These are phyloP conservation scores for Vanrija pseudolonga DNA, from an alignment of 1,284 basidiomycete species.

Conservation along the genomic window DNA sequence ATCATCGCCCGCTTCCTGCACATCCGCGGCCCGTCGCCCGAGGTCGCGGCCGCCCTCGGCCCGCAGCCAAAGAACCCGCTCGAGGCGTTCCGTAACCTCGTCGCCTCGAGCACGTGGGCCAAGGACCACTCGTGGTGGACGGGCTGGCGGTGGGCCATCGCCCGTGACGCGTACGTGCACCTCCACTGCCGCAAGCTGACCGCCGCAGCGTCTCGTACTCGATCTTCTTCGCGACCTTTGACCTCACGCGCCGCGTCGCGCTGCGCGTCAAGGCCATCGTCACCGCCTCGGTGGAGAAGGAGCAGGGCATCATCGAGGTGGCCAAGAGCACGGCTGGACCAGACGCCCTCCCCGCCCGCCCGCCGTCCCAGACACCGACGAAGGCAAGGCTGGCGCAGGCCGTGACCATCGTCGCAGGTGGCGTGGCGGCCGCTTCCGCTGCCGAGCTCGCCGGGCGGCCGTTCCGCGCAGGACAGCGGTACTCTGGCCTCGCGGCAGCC, in stretches of 20 bases:
- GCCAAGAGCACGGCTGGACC: background rate
- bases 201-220: slow-evolving; percentile 36
- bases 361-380: slow-evolving; percentile 27
- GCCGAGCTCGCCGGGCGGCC: slow-evolving; percentile 43
- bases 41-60: slow-evolving; percentile 11
- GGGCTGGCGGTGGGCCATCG: slow-evolving; percentile 44
- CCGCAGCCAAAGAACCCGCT: slow-evolving; percentile 24
- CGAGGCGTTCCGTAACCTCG: slow-evolving; percentile 34
- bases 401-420: slow-evolving; percentile 43
- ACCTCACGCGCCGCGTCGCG: slow-evolving; percentile 41
- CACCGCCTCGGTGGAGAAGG: slow-evolving; percentile 6
- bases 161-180: slow-evolving; percentile 37
- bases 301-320: slow-evolving; percentile 1
- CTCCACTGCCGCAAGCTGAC: background rate
- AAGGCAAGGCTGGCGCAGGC: slow-evolving; percentile 45
- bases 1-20: slow-evolving; percentile 19
- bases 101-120: slow-evolving; percentile 35
- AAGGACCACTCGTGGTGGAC: slow-evolving; percentile 42
- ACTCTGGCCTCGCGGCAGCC: background rate
- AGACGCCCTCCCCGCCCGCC: slow-evolving; percentile 1
- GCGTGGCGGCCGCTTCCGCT: slow-evolving; percentile 37
- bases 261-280: slow-evolving; percentile 42
- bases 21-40: slow-evolving; percentile 23
- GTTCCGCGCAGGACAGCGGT: slow-evolving; percentile 20
- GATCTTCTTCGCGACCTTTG: slow-evolving; percentile 49